Base-by-base conservation (phyloP, 257 asterid species). In the Solanum chilense region DNA sequence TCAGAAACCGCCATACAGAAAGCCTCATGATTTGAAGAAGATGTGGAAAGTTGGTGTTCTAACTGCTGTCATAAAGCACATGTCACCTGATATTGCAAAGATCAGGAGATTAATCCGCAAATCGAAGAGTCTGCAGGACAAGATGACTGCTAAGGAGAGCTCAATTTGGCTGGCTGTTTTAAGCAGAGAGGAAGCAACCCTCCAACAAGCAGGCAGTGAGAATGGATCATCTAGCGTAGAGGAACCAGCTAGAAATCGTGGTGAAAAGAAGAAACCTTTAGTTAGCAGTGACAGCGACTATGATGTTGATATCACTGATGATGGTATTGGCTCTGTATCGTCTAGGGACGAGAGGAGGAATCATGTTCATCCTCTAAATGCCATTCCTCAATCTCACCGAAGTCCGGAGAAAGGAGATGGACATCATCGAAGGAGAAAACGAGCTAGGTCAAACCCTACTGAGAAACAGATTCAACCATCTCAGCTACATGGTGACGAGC, bases 121-220 rank as follows among this genome's bases (percentile, higher is more conserved):
- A 88, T 95, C 98, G 0, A 95, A 95, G 92, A 94, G 97, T 88
- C 94, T 95, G 62, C 98, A 95, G 90, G 98, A 95, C 91, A 95
- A 94, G 90, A 95, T 96, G 98, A 96, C 99, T 31, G 98, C 98
- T 12, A 95, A 96, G 89, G 99, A 95, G 88, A 95, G 96, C 90
- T 90, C 93, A 35, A 94, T 93, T 70, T 95, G 98, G 98, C 90
- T 94, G 87, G 92, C 93, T 39, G 97, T 94, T 82, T 87, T 95
- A 90, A 92, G 91, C 90, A 86, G 91, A 89, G 98, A 95, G 92
- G 98, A 94, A 91, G 90, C 95, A 21, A 71, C 90, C 20, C 87
- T 91, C 88, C 92, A 62, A 82, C 95, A 90, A 83, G 94, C 91
- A 3, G 89, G 92, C 93, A 93, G 96, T 83, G 98, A 95, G 62